Evolutionary conservation across 2,329 filamentous ascomycete genomes (phyloP), one percentile per base, ranked within the genome.

Genomic region (Pseudogymnoascus sp.): DNA sequence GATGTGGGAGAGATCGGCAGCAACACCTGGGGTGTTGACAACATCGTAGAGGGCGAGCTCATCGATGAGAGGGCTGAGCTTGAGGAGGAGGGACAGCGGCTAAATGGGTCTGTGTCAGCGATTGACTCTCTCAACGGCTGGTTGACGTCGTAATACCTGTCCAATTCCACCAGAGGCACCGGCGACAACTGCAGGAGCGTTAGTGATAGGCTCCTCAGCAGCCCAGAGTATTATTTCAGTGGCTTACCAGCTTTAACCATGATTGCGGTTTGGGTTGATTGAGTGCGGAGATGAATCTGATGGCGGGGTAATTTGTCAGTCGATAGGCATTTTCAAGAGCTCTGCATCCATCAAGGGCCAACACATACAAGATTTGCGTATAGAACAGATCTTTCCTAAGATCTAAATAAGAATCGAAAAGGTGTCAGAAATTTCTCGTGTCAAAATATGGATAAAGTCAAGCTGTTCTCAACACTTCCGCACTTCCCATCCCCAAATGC

Each of bases 21-120:
- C 91, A 75, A 99, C 95, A 79, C 95, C 95, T 72, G 92, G 93
- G 60, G 92, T 96, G 85, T 97, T 97, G 79, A 97, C 93, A 70
- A 99, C 93, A 96, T 99, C 95, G 84, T 97, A 99, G 72, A 99
- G 90, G 66, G 92, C 84, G 72, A 99, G 90, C 82, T 97, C 91
- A 73, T 93, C 89, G 73, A 99, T 84, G 74, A 91, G 86, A 68
- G 92, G 89, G 75, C 84, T 90, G 70, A 89, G 86, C 86, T 99
- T 99, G 76, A 97, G 85, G 72, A 99, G 89, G 70, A 99, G 90
- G 69, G 95, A 99, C 73, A 99, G 85, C 71, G 95, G 95, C 93
- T 97, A 75, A 64, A 65, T 53, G 56, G 64, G 42, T 49, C 11
- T 42, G 16, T 34, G 43, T 56, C 49, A 63, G 60, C 36, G 23